Base-by-base conservation (phyloP, 2,329 filamentous ascomycete genomes). In the Diaporthe ilicicola region DNA sequence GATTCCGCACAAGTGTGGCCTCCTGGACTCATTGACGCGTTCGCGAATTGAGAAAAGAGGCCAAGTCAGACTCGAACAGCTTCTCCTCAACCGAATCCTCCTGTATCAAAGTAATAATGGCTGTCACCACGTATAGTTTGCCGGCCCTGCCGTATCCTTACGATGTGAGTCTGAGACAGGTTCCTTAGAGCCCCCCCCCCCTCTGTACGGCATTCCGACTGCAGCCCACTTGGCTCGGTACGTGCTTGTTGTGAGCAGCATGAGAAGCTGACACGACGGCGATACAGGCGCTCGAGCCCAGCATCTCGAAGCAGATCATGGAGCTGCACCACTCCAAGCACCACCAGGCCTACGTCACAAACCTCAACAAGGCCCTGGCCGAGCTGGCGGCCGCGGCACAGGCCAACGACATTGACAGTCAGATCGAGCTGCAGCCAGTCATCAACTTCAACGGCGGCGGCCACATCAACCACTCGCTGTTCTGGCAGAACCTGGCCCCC, bases 311-410 rank as follows among this genome's bases (percentile, higher is more conserved):
- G 81, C 90, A 96, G 84, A 97, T 97, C 86, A 97, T 97, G 95
- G 93, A 97, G 86, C 90, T 97, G 55, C 95, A 97, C 88, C 93
- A 97, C 89, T 91, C 89, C 85, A 95, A 94, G 84, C 94, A 97
- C 88, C 95, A 97, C 87, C 91, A 95, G 84, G 95, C 94, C 78
- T 97, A 97, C 82, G 94, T 97, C 77, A 96, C 91, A 83, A 92
- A 92, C 81, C 93, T 93, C 86, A 97, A 97, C 86, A 88, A 91
- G 73, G 92, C 93, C 70, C 85, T 90, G 75, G 91, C 94, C 82
- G 90, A 95, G 79, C 84, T 93, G 74, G 85, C 87, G 71, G 87
- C 90, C 27, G 89, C 89, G 34, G 81, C 87, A 72, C 76, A 81
- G 9, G 84, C 85, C 70, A 81, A 85, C 59, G 87, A 91, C 72